Evolutionary conservation across 2,329 filamentous ascomycete species (phyloP).

Genomic region (Neonectria coccinea): DNA sequence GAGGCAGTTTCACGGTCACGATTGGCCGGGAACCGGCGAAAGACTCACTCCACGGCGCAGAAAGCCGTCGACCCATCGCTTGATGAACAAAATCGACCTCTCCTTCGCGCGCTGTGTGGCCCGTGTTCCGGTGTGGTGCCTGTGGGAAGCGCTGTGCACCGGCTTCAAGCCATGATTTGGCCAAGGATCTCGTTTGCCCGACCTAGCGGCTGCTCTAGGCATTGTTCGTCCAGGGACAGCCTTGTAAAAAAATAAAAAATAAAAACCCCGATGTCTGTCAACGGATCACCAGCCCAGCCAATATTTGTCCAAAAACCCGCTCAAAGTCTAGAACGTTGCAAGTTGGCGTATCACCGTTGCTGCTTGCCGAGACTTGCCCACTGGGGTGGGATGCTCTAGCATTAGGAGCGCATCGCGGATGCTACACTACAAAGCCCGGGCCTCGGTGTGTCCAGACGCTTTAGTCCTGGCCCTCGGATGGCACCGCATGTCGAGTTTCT

Average conservation of each 20-base stretch:
- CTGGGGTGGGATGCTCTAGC: conserved; percentile 12
- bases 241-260: conserved; percentile 28
- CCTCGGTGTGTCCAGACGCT: conserved; percentile 26
- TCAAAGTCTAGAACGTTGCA: conserved; percentile 37
- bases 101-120: conserved; percentile 30
- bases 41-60: conserved; percentile 29
- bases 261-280: conserved; percentile 1
- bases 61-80: conserved; percentile 32
- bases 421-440: conserved; percentile 17
- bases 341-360: conserved; percentile 24
- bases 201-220: conserved; percentile 33
- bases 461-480: conserved; percentile 24
- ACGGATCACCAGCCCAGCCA: conserved; percentile 7
- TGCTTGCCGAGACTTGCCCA: conserved; percentile 21
- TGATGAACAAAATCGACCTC: conserved; percentile 29
- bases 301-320: conserved; percentile 27
- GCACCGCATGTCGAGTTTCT: conserved; percentile 9
- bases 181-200: conserved; percentile 23
- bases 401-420: conserved; percentile 18
- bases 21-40: conserved; percentile 10
- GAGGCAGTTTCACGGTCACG: conserved; percentile 18
- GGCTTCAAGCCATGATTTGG: conserved; percentile 24
- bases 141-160: conserved; percentile 21
- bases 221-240: conserved; percentile 36
- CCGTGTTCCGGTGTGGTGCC: conserved; percentile 28